Percentiles rank a stretch among this genome's conserved stretches.
These are phyloP conservation scores for Yarrowia sp. DNA, from an alignment of 805 yeast species.

Conservation along the genomic window DNA sequence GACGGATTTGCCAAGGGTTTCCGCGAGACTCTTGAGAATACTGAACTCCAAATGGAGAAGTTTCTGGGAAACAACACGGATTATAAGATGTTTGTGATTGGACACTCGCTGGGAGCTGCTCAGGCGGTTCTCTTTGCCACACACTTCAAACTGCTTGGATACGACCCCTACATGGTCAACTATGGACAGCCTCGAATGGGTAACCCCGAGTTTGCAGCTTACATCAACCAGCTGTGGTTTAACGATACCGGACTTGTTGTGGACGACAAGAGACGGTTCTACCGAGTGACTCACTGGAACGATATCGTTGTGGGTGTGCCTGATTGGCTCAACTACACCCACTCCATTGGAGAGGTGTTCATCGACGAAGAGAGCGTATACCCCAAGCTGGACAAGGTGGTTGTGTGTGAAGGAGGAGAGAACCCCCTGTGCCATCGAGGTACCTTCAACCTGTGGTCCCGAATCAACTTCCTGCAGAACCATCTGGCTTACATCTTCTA, in stretches of 20 bases:
- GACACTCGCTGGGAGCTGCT: slow-evolving; percentile 38
- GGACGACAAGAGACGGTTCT: not conserved
- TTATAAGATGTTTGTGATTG: slow-evolving; percentile 15
- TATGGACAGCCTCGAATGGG: slow-evolving; percentile 26
- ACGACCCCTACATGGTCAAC: slow-evolving; percentile 13
- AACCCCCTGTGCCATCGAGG: slow-evolving; percentile 39
- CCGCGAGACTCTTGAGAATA: slow-evolving; percentile 2
- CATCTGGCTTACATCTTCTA: slow-evolving; percentile 32
- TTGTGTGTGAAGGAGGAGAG: slow-evolving; percentile 35
- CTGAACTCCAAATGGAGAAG: not conserved
- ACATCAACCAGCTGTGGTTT: slow-evolving; percentile 25
- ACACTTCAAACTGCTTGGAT: slow-evolving; percentile 14
- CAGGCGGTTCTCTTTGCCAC: slow-evolving; percentile 21
- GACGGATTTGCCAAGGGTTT: slow-evolving; percentile 19
- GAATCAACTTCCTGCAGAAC: slow-evolving; percentile 33
- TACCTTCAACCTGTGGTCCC: slow-evolving; percentile 7
- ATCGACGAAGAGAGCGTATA: not conserved
- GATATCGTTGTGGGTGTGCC: slow-evolving; percentile 22
- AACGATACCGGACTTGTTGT: slow-evolving; percentile 6
- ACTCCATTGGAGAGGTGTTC: slow-evolving; percentile 18
- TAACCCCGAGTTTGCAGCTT: slow-evolving; percentile 23
- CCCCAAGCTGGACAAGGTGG: slow-evolving; percentile 3
- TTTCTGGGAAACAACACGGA: slow-evolving; percentile 17
- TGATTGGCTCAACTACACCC: slow-evolving; percentile 27
- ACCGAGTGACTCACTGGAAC: slow-evolving; percentile 26